Base-by-base conservation (phyloP, 2,329 filamentous ascomycete genomes). In the Pestalotiopsis sp. region DNA sequence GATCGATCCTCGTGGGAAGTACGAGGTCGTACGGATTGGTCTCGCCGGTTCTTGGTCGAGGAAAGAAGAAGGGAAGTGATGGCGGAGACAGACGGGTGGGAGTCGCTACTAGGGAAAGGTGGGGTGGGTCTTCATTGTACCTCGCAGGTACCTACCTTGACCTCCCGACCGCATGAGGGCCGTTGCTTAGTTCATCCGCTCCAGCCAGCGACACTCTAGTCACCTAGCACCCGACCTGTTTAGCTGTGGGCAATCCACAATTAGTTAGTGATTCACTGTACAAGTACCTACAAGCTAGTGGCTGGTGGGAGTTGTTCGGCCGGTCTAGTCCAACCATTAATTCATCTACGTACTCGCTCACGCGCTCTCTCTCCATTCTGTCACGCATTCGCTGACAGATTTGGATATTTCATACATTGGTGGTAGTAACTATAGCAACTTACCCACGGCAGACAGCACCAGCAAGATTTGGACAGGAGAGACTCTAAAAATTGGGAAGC, bases 61-160 rank as follows among this genome's bases (percentile, higher is more conserved):
- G 75, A 72, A 72, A 73, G 72, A 74, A 75, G 73, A 75, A 74
- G 72, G 73, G 71, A 72, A 72, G 70, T 72, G 68, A 72, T 71
- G 69, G 71, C 70, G 65, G 49, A 69, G 67, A 66, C 66, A 58
- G 68, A 71, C 68, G 52, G 64, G 64, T 59, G 64, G 64, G 55
- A 66, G 64, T 59, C 39, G 61, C 61, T 66, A 66, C 52, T 65
- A 65, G 41, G 52, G 45, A 65, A 65, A 31, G 72, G 71, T 70
- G 71, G 68, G 45, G 68, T 72, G 71, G 70, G 68, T 71, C 66
- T 25, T 31, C 45, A 52, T 38, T 62, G 59, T 62, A 62, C 59
- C 59, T 36, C 59, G 12, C 27, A 72, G 65, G 72, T 73, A 74
- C 64, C 49, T 57, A 12, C n/a, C 14, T 70, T 45, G 36, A 38